phyloP scores from a whole-genome alignment of 768 basidiomycete species.

The Boletellus sp. region DNA sequence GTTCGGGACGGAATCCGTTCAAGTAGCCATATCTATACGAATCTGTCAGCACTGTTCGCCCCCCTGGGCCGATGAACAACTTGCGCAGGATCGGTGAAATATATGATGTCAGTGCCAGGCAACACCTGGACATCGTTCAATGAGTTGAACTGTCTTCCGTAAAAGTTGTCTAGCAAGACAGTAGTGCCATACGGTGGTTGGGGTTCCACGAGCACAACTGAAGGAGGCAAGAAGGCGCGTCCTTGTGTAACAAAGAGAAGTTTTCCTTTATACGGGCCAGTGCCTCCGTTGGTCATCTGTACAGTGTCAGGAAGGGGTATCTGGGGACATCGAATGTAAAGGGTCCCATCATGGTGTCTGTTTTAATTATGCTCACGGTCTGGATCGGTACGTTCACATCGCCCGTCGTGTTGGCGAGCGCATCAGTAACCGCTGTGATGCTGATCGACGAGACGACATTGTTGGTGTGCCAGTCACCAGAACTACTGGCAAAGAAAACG shows the following conservation, averaged over 20 bases:
- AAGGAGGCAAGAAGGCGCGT: conserved; percentile 58
- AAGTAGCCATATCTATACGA: conserved; percentile 56
- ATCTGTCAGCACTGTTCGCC: background rate
- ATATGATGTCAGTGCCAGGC: conserved; percentile 59
- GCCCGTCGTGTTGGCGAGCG: conserved; percentile 33
- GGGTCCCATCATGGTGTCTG: too few species aligned
- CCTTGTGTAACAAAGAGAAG: conserved; percentile 65
- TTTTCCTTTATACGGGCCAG: conserved; percentile 55
- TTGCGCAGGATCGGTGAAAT: conserved; percentile 72
- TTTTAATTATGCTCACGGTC: conserved; percentile 34
- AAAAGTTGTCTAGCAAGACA: conserved; percentile 73
- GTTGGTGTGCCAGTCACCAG: conserved; percentile 61
- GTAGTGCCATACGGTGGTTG: conserved; percentile 61
- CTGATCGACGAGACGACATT: conserved; percentile 61
- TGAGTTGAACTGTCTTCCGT: conserved; percentile 79
- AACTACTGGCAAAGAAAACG: conserved; percentile 69
- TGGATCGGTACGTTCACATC: conserved; percentile 49
- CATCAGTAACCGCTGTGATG: conserved; percentile 50
- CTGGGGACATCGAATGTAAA: background rate
- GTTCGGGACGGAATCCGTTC: conserved; percentile 61
- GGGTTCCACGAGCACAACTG: conserved; percentile 64
- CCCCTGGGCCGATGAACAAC: conserved; percentile 27
- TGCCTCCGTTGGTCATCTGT: conserved; percentile 72
- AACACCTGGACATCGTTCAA: conserved; percentile 78
- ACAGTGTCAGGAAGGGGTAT: conserved; percentile 45